Base-by-base conservation (phyloP, 176 grass and related monocot genomes). In the Zea luxurians region DNA sequence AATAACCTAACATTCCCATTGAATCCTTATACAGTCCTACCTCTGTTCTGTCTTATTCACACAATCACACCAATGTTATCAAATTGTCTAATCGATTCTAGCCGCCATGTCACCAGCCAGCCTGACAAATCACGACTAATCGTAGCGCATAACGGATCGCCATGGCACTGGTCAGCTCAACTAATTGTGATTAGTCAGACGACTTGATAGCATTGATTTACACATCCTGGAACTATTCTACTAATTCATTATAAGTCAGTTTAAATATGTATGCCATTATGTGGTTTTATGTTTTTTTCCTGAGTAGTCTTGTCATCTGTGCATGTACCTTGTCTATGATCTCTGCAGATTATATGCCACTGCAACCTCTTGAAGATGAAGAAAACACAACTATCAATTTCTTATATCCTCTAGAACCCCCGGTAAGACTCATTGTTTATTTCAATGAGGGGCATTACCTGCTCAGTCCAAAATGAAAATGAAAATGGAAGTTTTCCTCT, bases 351-450 rank as follows among this genome's bases (percentile, higher is more conserved):
- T 93, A 92, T 50, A 83, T 92, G 83, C 89, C 92, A 44, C 40
- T 98, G 42, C 81, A 84, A 68, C 87, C 87, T 76, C 72, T 85
- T 16, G 92, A 98, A 75, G 91, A 98, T 10, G 89, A 98, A 78
- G 81, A 86, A 75, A 89, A 94, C 66, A 94, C 92, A 10, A 71
- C 89, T 63, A 88, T 98, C 80, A 90, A 89, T 71, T 92, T 98
- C 65, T 90, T 98, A 70, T 98, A 88, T 85, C 92, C 92, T 77
- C 74, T 84, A 46, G 92, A 98, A 86, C 92, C 96, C 3, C 96
- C 89, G n/a, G 96, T 98, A 85, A 85, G 87, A 47, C 81, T 80
- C 61, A 13, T 65, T 80, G 6, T 82, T 70, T 83, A 41, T 80
- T 79, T 18, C 37, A 35, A 13, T 27, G 9, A 47, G 61, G 27